phyloP scores from a whole-genome alignment of 2,329 filamentous ascomycete genomes.

The Trichoderma sp. region DNA sequence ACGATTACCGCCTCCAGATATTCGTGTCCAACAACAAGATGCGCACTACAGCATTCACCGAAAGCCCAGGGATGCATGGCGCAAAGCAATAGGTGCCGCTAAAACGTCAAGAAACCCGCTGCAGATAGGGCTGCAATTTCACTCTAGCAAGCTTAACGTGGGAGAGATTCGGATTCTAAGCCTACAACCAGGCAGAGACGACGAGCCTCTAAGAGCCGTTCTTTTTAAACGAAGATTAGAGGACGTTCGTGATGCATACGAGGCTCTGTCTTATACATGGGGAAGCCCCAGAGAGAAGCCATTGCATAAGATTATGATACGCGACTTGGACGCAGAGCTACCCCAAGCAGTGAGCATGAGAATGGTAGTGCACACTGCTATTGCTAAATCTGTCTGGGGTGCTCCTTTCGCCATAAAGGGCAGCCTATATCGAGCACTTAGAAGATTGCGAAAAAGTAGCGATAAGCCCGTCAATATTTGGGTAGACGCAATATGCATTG shows the following conservation, averaged over 20 bases:
- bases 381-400: background rate
- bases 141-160: background rate
- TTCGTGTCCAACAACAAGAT: background rate
- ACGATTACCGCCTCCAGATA: background rate
- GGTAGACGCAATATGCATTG: constrained; percentile 32
- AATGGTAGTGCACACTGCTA: background rate
- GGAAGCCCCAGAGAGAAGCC: background rate
- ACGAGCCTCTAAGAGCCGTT: background rate
- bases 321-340: constrained; percentile 1
- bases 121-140: background rate
- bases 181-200: background rate
- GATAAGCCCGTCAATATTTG: constrained; percentile 13
- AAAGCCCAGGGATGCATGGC: background rate
- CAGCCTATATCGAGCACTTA: no score
- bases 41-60: background rate
- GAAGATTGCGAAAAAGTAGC: background rate
- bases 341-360: background rate
- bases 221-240: constrained; percentile 10
- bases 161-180: background rate
- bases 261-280: constrained; percentile 8
- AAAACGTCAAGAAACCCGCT: background rate
- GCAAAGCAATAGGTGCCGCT: background rate
- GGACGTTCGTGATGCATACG: background rate
- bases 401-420: no score
- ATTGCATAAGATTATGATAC: background rate